Base-by-base conservation (phyloP, 2,329 filamentous ascomycete genomes). In the Colletotrichum sp. region DNA sequence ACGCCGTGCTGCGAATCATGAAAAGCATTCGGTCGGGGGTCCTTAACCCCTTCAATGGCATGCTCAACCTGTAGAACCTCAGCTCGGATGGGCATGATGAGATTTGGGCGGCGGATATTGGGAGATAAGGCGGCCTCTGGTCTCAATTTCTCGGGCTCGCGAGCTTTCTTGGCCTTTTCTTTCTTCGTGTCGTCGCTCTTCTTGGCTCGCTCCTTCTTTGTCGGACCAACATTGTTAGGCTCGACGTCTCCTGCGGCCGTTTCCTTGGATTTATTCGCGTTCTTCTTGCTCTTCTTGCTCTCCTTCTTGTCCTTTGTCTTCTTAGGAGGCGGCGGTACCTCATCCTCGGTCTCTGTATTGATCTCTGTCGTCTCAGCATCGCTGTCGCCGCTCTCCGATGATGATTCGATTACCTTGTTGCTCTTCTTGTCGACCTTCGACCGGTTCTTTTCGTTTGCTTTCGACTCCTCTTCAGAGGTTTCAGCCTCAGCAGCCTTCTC, bases 1-100 rank as follows among this genome's bases (percentile, higher is more conserved):
- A 90, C 81, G 36, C 89, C 88, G 76, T 87, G 85, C 61, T 85
- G 84, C n/a, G 84, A 80, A 78, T 93, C 90, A 78, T 88, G 89
- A 79, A 90, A 93, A 56, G 91, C 89, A 78, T 93, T 93, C 15
- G 91, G 91, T 3, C 85, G 85, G 10, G 91, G 91, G 76, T 92
- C 90, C 58, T 87, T 83, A 5, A 84, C 83, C 2, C 82, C 83
- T 78, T 92, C 90, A 24, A 92, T 82, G 4, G 90, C 85, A 76
- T 91, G 88, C 79, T 93, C 90, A 3, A 91, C 85, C 69, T 90
- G 87, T 38, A 92, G 80, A 21, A 91, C 86, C 64, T 89, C 85
- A 30, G 88, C 84, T 30, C 85, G 84, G 55, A 87, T 83, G 4
- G 89, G 88, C 77, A 88, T 82, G 58, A 92, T 83, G 66, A 88